Percentiles rank a stretch among this genome's conserved stretches.
Conservation (phyloP, 192 early-diverging fungal genomes). For the Podochytrium sp. region DNA sequence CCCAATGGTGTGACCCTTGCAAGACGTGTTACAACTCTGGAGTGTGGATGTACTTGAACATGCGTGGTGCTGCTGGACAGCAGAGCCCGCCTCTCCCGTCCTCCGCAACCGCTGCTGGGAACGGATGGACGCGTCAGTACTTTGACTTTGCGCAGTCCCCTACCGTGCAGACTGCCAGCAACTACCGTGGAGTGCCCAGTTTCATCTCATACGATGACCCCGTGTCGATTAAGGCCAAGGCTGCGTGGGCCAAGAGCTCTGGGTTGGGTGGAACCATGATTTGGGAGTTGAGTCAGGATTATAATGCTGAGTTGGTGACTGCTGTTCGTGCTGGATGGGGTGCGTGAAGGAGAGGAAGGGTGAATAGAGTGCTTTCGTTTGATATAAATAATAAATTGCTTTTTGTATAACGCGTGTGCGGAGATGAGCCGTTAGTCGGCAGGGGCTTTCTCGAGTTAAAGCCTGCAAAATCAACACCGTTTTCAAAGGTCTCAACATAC, state of each 20-base stretch:
- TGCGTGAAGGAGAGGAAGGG: background rate
- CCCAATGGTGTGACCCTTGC: background rate
- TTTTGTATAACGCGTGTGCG: no score
- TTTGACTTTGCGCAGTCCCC: conserved; percentile 56
- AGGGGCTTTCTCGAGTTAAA: no score
- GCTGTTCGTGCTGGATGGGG: conserved; percentile 19
- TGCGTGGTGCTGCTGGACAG: conserved; percentile 55
- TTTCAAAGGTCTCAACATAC: no score
- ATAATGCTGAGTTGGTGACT: conserved; percentile 6
- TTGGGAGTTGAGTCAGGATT: conserved; percentile 24
- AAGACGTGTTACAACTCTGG: conserved; percentile 29
- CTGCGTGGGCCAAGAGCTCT: conserved; percentile 53
- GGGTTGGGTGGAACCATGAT: conserved; percentile 42
- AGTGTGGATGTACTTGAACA: conserved; percentile 66
- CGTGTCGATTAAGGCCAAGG: conserved; percentile 64
- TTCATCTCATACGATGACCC: conserved; percentile 82
- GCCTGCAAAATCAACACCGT: no score
- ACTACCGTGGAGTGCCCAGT: conserved; percentile 45
- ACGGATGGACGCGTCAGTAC: conserved; percentile 63
- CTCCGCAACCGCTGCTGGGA: conserved; percentile 40
- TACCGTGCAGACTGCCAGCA: conserved; percentile 45
- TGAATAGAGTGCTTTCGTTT: background rate
- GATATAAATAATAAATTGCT: no score
- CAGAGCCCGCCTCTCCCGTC: background rate
- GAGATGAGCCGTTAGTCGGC: no score